These are phyloP conservation scores for Nicotiana knightiana DNA, from an alignment of 257 asterid genomes.

Conservation along the genomic window DNA sequence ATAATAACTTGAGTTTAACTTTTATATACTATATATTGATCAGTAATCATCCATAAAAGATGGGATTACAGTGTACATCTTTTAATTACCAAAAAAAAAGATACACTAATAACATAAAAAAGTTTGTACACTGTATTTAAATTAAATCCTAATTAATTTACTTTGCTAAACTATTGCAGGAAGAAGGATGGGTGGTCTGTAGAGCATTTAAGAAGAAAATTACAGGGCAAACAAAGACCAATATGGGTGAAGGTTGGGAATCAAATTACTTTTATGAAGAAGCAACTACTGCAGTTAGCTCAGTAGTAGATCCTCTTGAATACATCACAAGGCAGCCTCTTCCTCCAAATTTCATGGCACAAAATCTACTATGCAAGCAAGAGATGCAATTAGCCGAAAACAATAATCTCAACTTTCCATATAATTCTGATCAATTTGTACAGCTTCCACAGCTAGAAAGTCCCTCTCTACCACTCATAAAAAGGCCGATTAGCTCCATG, in stretches of 20 bases:
- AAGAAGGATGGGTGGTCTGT: slow-evolving; percentile 76
- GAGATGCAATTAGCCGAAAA: slow-evolving; percentile 33
- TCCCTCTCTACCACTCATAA: slow-evolving; percentile 33
- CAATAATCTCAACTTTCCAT: slow-evolving; percentile 17
- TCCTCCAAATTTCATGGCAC: slow-evolving; percentile 18
- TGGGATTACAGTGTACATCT: background rate
- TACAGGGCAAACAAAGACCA: slow-evolving; percentile 37
- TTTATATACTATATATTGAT: background rate
- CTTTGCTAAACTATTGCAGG: slow-evolving; percentile 30
- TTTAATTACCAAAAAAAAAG: too few relatives aligned
- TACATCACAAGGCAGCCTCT: slow-evolving; percentile 23
- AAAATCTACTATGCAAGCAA: slow-evolving; percentile 41
- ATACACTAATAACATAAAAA: background rate
- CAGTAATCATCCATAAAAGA: background rate
- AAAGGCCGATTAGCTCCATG: slow-evolving; percentile 20
- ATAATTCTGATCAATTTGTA: slow-evolving; percentile 25
- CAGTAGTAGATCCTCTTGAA: slow-evolving; percentile 30
- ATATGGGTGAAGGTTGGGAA: slow-evolving; percentile 37
- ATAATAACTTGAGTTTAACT: background rate
- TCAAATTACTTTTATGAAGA: slow-evolving; percentile 40
- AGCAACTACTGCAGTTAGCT: slow-evolving; percentile 19
- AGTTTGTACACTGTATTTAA: background rate
- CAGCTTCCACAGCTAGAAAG: slow-evolving; percentile 58
- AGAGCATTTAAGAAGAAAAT: slow-evolving; percentile 62
- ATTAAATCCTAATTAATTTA: background rate